Base-by-base conservation (phyloP, 2,329 filamentous ascomycete species). In the Fusarium sp. region DNA sequence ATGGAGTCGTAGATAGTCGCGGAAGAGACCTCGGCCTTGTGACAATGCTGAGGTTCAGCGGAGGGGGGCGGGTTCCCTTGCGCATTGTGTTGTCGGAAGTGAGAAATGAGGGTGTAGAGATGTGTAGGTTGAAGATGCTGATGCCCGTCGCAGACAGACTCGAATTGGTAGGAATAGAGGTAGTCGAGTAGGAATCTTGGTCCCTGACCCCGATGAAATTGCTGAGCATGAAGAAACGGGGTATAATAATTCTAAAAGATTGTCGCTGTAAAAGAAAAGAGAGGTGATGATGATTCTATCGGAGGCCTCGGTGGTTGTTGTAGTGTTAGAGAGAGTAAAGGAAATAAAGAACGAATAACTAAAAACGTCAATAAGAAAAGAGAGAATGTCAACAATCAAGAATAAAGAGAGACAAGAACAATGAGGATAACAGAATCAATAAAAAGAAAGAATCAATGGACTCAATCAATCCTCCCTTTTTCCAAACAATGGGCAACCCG, bases 41-140 rank as follows among this genome's bases (percentile, higher is more conserved):
- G 40, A 63, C 72, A 67, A 77, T 67, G 55, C 76, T 76, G 62
- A 78, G 77, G 63, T 75, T 77, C 65, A 78, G 75, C 44, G 76
- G 76, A 38, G 76, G 76, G 24, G 76, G 76, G 13, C 76, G 75
- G 36, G 65, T 73, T 42, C 73, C 69, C 44, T 76, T 75, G 19
- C 75, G 75, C 77, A 77, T 78, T 33, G 26, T 63, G 64, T 70
- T 49, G 50, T 38, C 28, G 62, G 36, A 36, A 8, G 39, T 36
- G 44, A 65, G 55, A 43, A 51, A 44, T 46, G 45, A 46, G 40
- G 59, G 54, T 36, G 34, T 15, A 15, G 34, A 36, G 14, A 36
- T 15, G 17, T 36, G 34, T 8, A 51, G 47, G 58, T 44, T 49
- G 44, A 69, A 50, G 52, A 67, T 53, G 40, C 40, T 59, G 26